These are phyloP conservation scores for Solanum lycopersicoides DNA, from an alignment of 257 asterid species.

Conservation along the genomic window DNA sequence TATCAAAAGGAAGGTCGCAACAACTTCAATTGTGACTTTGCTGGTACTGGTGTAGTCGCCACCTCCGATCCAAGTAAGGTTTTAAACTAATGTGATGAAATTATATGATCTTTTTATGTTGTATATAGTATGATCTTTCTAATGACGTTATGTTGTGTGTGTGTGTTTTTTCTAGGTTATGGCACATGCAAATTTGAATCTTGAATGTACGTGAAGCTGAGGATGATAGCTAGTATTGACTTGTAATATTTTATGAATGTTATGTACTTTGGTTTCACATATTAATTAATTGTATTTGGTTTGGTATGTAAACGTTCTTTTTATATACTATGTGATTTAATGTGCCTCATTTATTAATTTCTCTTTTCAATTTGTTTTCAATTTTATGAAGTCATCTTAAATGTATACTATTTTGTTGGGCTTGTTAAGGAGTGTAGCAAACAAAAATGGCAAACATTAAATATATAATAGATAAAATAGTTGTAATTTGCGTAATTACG, in stretches of 20 bases:
- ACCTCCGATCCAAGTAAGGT: conserved; percentile 4
- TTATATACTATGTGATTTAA: background rate
- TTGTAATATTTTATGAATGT: background rate
- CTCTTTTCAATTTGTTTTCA: background rate
- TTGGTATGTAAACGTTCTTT: background rate
- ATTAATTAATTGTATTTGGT: background rate
- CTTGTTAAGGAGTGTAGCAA: background rate
- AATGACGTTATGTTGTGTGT: background rate
- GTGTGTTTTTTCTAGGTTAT: background rate
- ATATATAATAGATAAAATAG: no score
- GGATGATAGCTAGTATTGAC: background rate
- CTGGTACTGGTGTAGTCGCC: conserved; percentile 1
- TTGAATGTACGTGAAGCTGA: background rate
- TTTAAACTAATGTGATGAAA: background rate
- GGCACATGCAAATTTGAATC: background rate
- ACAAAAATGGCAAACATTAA: no score
- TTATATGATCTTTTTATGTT: no score
- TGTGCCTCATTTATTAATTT: background rate
- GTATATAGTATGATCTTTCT: background rate
- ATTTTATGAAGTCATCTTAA: background rate
- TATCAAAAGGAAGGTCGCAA: background rate
- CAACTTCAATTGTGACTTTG: background rate
- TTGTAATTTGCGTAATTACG: no score
- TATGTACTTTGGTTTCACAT: background rate
- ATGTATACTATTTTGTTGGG: background rate